Conservation (phyloP, 1,139 yeast genomes). For the Hansenula sp. region DNA sequence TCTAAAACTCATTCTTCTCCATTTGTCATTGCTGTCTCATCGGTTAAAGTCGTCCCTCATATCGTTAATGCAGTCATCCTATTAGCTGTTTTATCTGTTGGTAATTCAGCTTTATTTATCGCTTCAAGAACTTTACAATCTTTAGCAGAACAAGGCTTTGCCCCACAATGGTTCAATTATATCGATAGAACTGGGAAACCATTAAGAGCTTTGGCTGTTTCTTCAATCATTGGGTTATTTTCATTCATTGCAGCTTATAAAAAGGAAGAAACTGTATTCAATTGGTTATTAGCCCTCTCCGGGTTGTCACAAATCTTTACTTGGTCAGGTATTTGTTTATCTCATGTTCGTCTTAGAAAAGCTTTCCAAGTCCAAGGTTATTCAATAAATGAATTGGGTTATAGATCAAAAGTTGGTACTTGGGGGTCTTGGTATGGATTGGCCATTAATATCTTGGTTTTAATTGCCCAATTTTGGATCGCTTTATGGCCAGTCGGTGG, state of each 20-base stretch:
- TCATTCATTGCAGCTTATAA: constrained; percentile 51
- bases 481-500: constrained; percentile 67
- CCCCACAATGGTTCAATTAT: constrained; percentile 53
- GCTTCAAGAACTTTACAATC: constrained; percentile 59
- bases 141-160: constrained; percentile 56
- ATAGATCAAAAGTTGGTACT: constrained; percentile 63
- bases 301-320: constrained; percentile 83
- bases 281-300: constrained; percentile 80
- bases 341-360: constrained; percentile 75
- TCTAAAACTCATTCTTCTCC: constrained; percentile 60
- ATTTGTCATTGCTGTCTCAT: constrained; percentile 67
- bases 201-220: constrained; percentile 40
- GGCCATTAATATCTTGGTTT: constrained; percentile 54
- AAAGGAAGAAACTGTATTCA: constrained; percentile 62
- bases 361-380: constrained; percentile 69
- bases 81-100: constrained; percentile 63
- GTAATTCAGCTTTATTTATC: constrained; percentile 70
- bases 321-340: constrained; percentile 76
- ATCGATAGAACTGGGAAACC: constrained; percentile 65
- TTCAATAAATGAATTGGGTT: constrained; percentile 63
- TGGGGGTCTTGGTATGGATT: constrained; percentile 69
- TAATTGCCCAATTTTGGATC: constrained; percentile 80
- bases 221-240: constrained; percentile 47
- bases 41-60: constrained; percentile 63
- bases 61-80: constrained; percentile 74